Evolutionary conservation across 768 basidiomycete genomes (phyloP), one percentile per base, ranked within the genome.

Genomic region (Rhizopogon vulgaris): DNA sequence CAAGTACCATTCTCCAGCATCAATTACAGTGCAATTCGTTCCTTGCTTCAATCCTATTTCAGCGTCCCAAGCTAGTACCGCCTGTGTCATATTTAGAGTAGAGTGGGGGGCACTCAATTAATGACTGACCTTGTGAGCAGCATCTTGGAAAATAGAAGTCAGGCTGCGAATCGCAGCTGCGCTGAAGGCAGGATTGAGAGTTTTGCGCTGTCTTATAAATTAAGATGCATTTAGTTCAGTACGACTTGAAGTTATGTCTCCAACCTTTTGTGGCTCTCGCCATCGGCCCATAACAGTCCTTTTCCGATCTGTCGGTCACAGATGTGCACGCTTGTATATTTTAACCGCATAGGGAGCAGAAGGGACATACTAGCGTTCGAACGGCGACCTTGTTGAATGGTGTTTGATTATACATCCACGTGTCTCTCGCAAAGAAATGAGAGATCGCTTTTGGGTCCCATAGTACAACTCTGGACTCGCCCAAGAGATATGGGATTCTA

Each of bases 141-240:
- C 73, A 53, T 80, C 78, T 49, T 71, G 77, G 61, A 80, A 81
- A 2, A 80, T 70, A 2, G 68, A 58, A 0, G 72, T 75, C 7
- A 79, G 59, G 27, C 63, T 70, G 15, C 78, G 72, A 40, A 82
- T 76, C 1, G 76, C 73, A 1, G 75, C 70, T 55, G 74, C 78
- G 59, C 73, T 78, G 60, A 82, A 82, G 0, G 78, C 78, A 2
- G 78, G 77, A 0, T 75, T 72, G 8, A 80, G 59, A 0, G 76
- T 71, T 53, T 77, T 79, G 30, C 80, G 69, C 55, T 79, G 78
- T 47, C 78, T 77, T 36, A 24, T 5, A 17, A 17, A 28, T 18
- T 34, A 14, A 18, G n/a, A 11, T 47, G 15, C 14, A n/a, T 32
- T 32, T 48, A 32, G 22, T 24, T n/a, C 18, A 4, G 11, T 3